Conservation (phyloP, 2,329 filamentous ascomycete genomes). For the Parafenestella ontariensis region DNA sequence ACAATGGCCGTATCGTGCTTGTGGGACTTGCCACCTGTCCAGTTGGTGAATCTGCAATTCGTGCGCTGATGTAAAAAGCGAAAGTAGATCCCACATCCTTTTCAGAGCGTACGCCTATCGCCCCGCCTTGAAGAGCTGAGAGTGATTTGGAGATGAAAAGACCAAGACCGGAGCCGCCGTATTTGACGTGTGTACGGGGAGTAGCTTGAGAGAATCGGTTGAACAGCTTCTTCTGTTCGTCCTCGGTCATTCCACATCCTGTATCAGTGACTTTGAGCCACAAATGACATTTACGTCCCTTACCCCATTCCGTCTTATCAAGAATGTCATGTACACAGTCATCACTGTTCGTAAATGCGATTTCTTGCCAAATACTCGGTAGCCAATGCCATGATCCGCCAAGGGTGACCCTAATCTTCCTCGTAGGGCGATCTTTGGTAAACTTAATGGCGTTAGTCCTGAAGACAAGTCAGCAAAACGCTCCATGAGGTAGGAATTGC, state of each 20-base stretch:
- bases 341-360: conserved; percentile 24
- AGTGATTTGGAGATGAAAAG: conserved; percentile 52
- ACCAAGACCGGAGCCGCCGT: conserved; percentile 53
- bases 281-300: conserved; percentile 44
- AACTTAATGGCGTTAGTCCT: conserved; percentile 43
- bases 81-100: conserved; percentile 48
- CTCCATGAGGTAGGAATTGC: conserved; percentile 24
- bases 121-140: conserved; percentile 45
- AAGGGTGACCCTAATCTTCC: conserved; percentile 48
- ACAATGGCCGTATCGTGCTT: conserved; percentile 8
- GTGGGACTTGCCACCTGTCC: conserved; percentile 2
- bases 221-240: conserved; percentile 47
- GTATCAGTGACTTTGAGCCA: conserved; percentile 48
- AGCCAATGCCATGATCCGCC: conserved; percentile 38
- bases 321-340: conserved; percentile 7
- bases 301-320: conserved; percentile 37
- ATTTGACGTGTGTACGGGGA: conserved; percentile 44
- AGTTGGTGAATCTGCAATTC: conserved; percentile 22
- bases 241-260: conserved; percentile 48
- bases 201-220: conserved; percentile 40
- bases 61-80: conserved; percentile 49
- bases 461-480: conserved; percentile 29
- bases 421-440: conserved; percentile 44
- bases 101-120: conserved; percentile 51
- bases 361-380: conserved; percentile 18